phyloP scores from a whole-genome alignment of 352 stramenopile species.

The Peronospora tabacina region DNA sequence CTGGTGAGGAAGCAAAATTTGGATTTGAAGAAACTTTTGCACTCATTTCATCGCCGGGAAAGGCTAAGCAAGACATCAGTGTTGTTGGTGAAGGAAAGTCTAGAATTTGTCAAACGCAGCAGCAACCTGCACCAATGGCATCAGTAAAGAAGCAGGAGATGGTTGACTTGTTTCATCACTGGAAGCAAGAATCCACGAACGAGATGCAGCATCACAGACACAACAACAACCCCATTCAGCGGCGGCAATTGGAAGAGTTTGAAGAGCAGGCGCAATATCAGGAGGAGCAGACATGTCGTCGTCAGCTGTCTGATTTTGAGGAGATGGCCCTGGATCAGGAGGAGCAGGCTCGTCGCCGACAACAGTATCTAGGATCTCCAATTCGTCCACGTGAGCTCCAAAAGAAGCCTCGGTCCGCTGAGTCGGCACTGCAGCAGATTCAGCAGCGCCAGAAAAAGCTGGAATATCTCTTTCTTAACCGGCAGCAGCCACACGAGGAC shows the following conservation, averaged over 20 bases:
- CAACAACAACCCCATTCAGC: conserved; percentile 9
- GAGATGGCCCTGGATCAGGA: conserved; percentile 26
- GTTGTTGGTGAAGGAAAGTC: conserved; percentile 8
- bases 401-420: conserved; percentile 9
- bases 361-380: conserved; percentile 14
- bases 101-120: conserved; percentile 10
- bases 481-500: conserved; percentile 19
- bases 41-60: conserved; percentile 15
- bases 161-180: conserved; percentile 29
- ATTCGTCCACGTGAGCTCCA: conserved; percentile 7
- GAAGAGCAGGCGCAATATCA: conserved; percentile 27
- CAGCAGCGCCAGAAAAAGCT: conserved; percentile 29
- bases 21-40: conserved; percentile 8
- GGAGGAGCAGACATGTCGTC: conserved; percentile 24
- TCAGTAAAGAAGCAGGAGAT: conserved; percentile 28
- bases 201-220: conserved; percentile 20
- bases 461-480: conserved; percentile 19
- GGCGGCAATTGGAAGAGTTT: conserved; percentile 23
- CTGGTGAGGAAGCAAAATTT: conserved; percentile 4
- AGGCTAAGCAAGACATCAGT: conserved; percentile 6
- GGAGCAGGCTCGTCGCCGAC: conserved; percentile 23
- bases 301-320: conserved; percentile 26
- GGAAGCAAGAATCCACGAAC: conserved; percentile 29
- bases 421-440: conserved; percentile 26
- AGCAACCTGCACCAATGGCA: conserved; percentile 1